Percentiles rank a stretch among this genome's conserved stretches.
Conservation (phyloP, 2,329 filamentous ascomycete genomes). For the Calonectria fujianensis region DNA sequence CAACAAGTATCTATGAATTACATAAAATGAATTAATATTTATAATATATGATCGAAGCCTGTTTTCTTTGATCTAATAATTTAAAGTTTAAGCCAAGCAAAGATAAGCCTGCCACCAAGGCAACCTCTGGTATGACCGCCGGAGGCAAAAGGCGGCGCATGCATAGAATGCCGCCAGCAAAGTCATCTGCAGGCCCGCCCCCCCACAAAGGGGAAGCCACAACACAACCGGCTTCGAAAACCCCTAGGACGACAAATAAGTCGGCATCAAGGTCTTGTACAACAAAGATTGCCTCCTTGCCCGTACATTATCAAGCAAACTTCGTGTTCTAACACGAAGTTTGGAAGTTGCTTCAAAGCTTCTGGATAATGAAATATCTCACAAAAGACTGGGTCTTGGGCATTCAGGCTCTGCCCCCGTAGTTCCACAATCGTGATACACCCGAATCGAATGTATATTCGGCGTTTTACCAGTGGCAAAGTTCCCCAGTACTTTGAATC, state of each 20-base stretch:
- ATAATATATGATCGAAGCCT: background rate
- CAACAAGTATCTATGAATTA: background rate
- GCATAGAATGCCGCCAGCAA: conserved; percentile 1
- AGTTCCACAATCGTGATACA: background rate
- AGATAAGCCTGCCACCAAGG: background rate
- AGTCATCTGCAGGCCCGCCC: background rate
- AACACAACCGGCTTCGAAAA: too few species aligned
- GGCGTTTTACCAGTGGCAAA: conserved; percentile 1
- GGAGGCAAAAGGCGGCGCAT: background rate
- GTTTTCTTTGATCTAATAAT: background rate
- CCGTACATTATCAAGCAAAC: too few species aligned
- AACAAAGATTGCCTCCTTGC: too few species aligned
- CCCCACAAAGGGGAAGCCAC: too few species aligned
- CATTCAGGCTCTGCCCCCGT: background rate
- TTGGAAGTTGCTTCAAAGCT: too few species aligned
- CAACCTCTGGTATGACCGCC: background rate
- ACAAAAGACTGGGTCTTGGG: too few species aligned
- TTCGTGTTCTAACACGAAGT: too few species aligned
- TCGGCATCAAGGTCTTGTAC: too few species aligned
- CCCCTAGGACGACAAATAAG: too few species aligned
- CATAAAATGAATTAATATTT: background rate
- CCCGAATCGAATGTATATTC: background rate
- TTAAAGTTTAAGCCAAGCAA: background rate
- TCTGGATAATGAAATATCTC: too few species aligned
- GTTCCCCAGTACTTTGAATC: background rate